Conservation (phyloP, 768 basidiomycete species). For the Pleurotus citrinopileatus region DNA sequence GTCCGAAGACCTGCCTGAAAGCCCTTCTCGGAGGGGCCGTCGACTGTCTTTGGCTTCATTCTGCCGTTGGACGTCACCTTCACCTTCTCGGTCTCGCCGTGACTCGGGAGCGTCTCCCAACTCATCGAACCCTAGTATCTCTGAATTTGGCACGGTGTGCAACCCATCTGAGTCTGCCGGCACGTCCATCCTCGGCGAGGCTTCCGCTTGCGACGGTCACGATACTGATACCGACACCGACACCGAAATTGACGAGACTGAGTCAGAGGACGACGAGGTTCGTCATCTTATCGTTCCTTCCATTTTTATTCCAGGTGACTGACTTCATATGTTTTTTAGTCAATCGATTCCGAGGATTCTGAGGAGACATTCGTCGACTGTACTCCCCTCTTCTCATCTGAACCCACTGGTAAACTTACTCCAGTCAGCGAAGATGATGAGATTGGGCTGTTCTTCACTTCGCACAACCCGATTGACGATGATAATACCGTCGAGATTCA, state of each 20-base stretch:
- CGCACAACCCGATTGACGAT: background rate
- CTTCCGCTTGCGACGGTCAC: too few species aligned
- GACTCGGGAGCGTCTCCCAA: too few species aligned
- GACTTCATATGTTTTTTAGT: background rate
- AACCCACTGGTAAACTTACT: background rate
- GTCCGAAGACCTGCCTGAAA: background rate
- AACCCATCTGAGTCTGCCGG: too few species aligned
- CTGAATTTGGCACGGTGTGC: background rate
- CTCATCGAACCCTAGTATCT: background rate
- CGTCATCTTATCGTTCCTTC: too few species aligned
- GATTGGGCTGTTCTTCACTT: background rate
- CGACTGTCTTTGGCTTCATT: background rate
- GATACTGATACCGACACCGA: too few species aligned
- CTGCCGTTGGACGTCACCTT: background rate
- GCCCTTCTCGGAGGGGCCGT: background rate
- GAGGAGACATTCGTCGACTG: background rate
- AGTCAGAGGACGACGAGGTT: background rate
- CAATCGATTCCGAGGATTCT: background rate
- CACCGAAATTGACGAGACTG: background rate
- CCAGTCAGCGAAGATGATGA: background rate
- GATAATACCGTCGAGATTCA: background rate
- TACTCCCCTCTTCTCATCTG: background rate
- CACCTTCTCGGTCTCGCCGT: background rate
- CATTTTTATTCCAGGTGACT: too few species aligned
- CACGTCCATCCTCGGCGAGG: too few species aligned